A percentile compares a stretch with the other conserved stretches of the same genome.
These are phyloP conservation scores for Glonium stellatum DNA, from an alignment of 495 filamentous ascomycete genomes.

Conservation along the genomic window DNA sequence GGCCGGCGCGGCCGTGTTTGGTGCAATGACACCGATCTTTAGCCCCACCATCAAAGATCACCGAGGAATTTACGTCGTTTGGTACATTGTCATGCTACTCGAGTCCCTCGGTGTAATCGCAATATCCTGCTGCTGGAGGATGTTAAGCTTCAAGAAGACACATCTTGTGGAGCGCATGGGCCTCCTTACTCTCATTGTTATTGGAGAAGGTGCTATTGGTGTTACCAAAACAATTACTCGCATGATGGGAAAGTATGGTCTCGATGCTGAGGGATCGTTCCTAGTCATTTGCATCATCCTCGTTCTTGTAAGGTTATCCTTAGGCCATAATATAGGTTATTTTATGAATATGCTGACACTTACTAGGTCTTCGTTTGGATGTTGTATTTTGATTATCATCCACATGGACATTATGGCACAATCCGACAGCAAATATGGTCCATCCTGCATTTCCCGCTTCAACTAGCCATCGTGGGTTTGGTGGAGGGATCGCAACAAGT, in stretches of 20 bases:
- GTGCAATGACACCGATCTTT: conserved; percentile 24
- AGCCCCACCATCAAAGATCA: neutral
- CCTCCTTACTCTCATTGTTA: conserved; percentile 27
- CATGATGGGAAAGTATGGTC: conserved; percentile 24
- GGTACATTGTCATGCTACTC: conserved; percentile 25
- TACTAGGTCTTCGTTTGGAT: conserved; percentile 23
- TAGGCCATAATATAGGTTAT: neutral
- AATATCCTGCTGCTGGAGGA: conserved; percentile 24
- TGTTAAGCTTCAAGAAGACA: conserved; percentile 30
- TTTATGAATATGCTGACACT: neutral
- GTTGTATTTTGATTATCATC: conserved; percentile 26
- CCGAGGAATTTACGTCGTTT: conserved; percentile 20
- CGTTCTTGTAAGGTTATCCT: conserved; percentile 18
- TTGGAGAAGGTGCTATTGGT: conserved; percentile 28
- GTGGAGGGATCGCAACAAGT: conserved; percentile 28
- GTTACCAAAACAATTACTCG: conserved; percentile 25
- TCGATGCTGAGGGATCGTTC: conserved; percentile 18
- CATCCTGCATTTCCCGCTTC: conserved; percentile 25
- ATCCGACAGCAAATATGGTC: conserved; percentile 30
- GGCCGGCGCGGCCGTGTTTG: conserved; percentile 13
- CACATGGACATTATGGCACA: conserved; percentile 27
- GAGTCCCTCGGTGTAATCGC: conserved; percentile 15
- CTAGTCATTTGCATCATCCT: conserved; percentile 27
- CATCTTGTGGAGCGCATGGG: conserved; percentile 30
- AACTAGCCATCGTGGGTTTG: conserved; percentile 24